Evolutionary conservation across 2,329 filamentous ascomycete species (phyloP).

Genomic region (Ilyonectria destructans): DNA sequence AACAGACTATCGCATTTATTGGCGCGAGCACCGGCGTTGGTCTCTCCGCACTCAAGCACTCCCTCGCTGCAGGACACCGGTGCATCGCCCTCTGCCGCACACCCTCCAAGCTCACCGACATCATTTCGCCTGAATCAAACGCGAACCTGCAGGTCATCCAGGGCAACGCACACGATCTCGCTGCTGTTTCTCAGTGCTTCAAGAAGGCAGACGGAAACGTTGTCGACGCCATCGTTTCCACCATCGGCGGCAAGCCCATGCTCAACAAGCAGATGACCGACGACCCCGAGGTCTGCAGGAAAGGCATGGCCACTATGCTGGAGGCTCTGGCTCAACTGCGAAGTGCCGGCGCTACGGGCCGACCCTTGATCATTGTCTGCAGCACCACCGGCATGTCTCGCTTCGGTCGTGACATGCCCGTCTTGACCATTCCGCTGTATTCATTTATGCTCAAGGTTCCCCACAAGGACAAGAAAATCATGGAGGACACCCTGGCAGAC

Average conservation of each 20-base stretch:
- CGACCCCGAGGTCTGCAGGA: slow-evolving; percentile 66
- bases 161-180: slow-evolving; percentile 64
- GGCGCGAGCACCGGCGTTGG: slow-evolving; percentile 68
- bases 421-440: slow-evolving; percentile 62
- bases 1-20: slow-evolving; percentile 65
- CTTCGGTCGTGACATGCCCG: slow-evolving; percentile 60
- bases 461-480: slow-evolving; percentile 65
- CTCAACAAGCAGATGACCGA: slow-evolving; percentile 56
- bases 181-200: slow-evolving; percentile 58
- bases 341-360: slow-evolving; percentile 43
- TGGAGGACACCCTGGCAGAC: slow-evolving; percentile 57
- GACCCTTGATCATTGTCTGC: slow-evolving; percentile 55
- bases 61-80: slow-evolving; percentile 62
- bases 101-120: slow-evolving; percentile 63
- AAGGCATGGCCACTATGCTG: slow-evolving; percentile 61
- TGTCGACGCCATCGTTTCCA: slow-evolving; percentile 64
- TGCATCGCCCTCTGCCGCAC: slow-evolving; percentile 68
- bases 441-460: slow-evolving; percentile 58
- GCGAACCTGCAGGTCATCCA: slow-evolving; percentile 61
- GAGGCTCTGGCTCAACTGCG: slow-evolving; percentile 55
- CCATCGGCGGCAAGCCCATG: slow-evolving; percentile 60
- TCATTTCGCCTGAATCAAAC: slow-evolving; percentile 51
- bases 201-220: slow-evolving; percentile 49
- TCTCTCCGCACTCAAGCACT: slow-evolving; percentile 62
- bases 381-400: slow-evolving; percentile 60